Base-by-base conservation (phyloP, 2,329 filamentous ascomycete species). In the Aspergillus jensenii region DNA sequence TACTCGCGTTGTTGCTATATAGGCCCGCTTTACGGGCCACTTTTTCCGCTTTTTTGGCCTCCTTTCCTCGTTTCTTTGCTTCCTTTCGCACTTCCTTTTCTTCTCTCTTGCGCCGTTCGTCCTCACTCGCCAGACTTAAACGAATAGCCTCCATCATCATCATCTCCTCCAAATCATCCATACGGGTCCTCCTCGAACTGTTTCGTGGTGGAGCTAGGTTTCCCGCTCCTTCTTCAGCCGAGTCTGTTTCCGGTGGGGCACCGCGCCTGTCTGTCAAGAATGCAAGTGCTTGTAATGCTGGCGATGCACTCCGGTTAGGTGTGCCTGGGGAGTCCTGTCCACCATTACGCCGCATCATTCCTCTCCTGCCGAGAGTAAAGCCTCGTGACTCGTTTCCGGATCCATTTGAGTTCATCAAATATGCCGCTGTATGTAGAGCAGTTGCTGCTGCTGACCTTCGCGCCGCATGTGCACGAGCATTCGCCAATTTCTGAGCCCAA, bases 101-200 rank as follows among this genome's bases (percentile, higher is more conserved):
- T 49, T 90, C 88, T 68, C 91, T 95, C 47, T 85, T 88, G 65
- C 91, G 90, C n/a, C 93, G 85, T 43, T 98, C 93, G 68, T 98
- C 93, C 72, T 99, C 95, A 1, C 91, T 88, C 0, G 90, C 92
- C n/a, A 99, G 80, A 48, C 92, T 96, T 31, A 96, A 75, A 40
- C 95, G 84, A 48, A 99, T 96, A 0, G 95, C 95, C 73, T 99
- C 95, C 82, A 95, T 91, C 81, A 98, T 92, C 95, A 99, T 99
- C 80, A 99, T 90, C 49, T 96, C 93, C 72, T 99, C 95, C 0
- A 98, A 82, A 65, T 98, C 93, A 21, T 96, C 91, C 70, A 96
- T 86, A 31, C 91, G 83, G 56, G 75, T 84, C 60, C 85, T 78
- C 59, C 87, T 78, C 37, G 83, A 84, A 64, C 81, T 83, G 7